phyloP scores from a whole-genome alignment of 2,329 filamentous ascomycete species.

The Penicillium sp. region DNA sequence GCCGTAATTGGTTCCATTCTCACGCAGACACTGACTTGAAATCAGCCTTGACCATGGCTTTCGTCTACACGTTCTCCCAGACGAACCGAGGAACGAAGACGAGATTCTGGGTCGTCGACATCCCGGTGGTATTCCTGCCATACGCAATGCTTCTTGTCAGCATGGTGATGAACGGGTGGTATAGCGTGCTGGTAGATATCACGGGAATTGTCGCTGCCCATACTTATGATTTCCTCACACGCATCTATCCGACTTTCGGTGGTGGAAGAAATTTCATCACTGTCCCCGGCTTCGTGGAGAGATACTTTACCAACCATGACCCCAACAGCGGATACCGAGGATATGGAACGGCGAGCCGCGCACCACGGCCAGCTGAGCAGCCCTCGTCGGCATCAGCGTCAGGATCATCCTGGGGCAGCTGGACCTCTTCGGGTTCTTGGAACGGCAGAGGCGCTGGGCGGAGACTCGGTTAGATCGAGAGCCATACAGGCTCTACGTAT shows the following conservation, averaged over 20 bases:
- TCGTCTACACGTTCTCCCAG: conserved; percentile 81
- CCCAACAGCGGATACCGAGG: conserved; percentile 50
- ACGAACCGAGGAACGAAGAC: conserved; percentile 76
- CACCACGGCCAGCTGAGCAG: conserved; percentile 24
- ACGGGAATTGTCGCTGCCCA: conserved; percentile 86
- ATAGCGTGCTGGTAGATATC: conserved; percentile 60
- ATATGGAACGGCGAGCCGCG: conserved; percentile 62
- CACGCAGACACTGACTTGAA: conserved; percentile 43
- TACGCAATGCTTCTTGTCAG: conserved; percentile 74
- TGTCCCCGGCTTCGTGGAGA: conserved; percentile 70
- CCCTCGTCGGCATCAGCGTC: conserved; percentile 7
- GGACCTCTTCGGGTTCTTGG: conserved; percentile 38
- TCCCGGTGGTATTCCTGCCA: conserved; percentile 78
- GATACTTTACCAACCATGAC: conserved; percentile 56
- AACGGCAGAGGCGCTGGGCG: conserved; percentile 40
- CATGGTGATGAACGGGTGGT: conserved; percentile 64
- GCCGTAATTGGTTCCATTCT: background rate
- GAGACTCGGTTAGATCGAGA: conserved; percentile 31
- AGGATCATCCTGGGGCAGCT: conserved; percentile 22
- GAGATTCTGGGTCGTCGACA: conserved; percentile 76
- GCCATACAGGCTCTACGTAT: background rate
- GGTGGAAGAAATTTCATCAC: conserved; percentile 73
- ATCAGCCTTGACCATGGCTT: conserved; percentile 69
- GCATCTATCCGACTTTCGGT: conserved; percentile 84
- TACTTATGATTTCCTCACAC: conserved; percentile 82